These are phyloP conservation scores for Obelidium mucronatum DNA, from an alignment of 192 early-diverging fungal genomes.

Conservation along the genomic window DNA sequence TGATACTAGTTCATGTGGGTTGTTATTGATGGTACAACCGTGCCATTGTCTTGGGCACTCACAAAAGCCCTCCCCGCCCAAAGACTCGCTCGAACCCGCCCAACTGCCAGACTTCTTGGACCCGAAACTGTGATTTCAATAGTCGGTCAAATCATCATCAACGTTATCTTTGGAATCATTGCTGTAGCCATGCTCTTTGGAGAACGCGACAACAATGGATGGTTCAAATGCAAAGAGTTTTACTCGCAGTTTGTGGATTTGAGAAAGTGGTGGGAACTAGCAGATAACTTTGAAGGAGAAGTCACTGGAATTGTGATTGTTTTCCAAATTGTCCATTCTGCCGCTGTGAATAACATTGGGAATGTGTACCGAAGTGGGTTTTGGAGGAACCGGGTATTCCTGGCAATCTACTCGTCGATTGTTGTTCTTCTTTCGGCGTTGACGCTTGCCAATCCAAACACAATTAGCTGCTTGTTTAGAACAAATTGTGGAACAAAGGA, in stretches of 20 bases:
- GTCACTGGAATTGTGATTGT: slow-evolving; percentile 65
- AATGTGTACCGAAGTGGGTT: slow-evolving; percentile 67
- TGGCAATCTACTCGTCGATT: slow-evolving; percentile 54
- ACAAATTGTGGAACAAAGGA: slow-evolving; percentile 74
- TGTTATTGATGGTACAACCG: slow-evolving; percentile 73
- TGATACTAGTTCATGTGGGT: too few species aligned
- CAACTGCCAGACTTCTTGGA: slow-evolving; percentile 80
- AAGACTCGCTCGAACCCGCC: slow-evolving; percentile 63
- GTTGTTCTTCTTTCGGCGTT: slow-evolving; percentile 58
- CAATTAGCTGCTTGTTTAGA: slow-evolving; percentile 67
- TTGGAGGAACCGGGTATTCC: slow-evolving; percentile 68
- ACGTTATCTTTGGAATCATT: slow-evolving; percentile 68
- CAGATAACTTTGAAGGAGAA: slow-evolving; percentile 80
- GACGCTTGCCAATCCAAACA: slow-evolving; percentile 68
- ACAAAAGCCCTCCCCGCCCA: slow-evolving; percentile 69
- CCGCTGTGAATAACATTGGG: slow-evolving; percentile 76
- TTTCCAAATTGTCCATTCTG: slow-evolving; percentile 79
- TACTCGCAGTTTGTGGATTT: slow-evolving; percentile 68
- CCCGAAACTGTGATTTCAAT: slow-evolving; percentile 74
- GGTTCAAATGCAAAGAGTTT: slow-evolving; percentile 85
- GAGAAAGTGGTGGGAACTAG: slow-evolving; percentile 81
- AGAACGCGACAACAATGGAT: slow-evolving; percentile 42
- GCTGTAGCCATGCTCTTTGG: slow-evolving; percentile 68
- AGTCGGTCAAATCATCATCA: slow-evolving; percentile 73
- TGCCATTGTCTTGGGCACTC: slow-evolving; percentile 69